These are phyloP conservation scores for Aspergillus carbonarius DNA, from an alignment of 2,329 filamentous ascomycete species.

Conservation along the genomic window DNA sequence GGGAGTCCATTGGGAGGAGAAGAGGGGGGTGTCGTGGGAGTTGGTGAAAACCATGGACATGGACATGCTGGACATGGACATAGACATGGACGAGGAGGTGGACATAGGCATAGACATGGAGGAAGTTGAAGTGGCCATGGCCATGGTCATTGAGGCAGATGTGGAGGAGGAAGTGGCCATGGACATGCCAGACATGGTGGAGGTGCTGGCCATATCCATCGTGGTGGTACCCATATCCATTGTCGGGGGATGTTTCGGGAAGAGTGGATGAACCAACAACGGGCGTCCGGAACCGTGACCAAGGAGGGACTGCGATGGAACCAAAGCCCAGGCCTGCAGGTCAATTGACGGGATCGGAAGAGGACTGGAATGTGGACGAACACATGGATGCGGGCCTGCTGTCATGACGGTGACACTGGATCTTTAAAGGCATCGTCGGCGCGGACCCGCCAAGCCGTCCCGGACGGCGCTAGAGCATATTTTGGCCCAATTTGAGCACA, in stretches of 20 bases:
- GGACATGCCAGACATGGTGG: not conserved
- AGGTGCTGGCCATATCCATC: conserved; percentile 20
- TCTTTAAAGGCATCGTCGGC: not conserved
- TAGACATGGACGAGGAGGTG: conserved; percentile 9
- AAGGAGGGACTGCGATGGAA: not conserved
- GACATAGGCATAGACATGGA: conserved; percentile 1
- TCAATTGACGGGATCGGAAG: not conserved
- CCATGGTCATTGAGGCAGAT: conserved; percentile 28
- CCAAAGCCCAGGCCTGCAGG: not conserved
- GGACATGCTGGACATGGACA: conserved; percentile 24
- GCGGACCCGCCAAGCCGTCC: conserved; percentile 3
- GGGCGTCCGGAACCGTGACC: no score
- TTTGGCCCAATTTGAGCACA: conserved; percentile 17
- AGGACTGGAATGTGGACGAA: not conserved
- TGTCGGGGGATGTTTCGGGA: not conserved
- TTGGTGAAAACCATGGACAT: conserved; percentile 54
- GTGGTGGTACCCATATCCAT: conserved; percentile 20
- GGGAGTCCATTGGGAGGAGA: conserved; percentile 72
- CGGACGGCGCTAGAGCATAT: conserved; percentile 19
- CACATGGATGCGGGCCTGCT: not conserved
- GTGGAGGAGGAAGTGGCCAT: conserved; percentile 6
- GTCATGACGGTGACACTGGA: not conserved
- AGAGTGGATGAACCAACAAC: not conserved
- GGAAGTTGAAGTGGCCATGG: conserved; percentile 27
- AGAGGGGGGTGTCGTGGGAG: conserved; percentile 62